Conservation (phyloP, 208 protist species). For the Paratrypanosoma confusum region DNA sequence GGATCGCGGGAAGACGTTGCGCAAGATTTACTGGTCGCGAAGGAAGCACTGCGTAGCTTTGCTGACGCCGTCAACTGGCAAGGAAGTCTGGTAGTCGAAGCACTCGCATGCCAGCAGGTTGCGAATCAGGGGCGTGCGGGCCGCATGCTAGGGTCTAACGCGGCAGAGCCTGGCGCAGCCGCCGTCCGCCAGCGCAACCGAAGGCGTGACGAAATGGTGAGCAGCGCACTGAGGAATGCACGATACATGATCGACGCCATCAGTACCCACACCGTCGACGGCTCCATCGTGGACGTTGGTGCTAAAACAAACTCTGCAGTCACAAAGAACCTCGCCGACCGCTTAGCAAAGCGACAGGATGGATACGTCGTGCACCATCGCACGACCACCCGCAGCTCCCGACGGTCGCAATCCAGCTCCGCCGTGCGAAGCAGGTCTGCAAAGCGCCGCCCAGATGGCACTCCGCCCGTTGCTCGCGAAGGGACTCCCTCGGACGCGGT, state of each 20-base stretch:
- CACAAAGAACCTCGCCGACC: constrained; percentile 49
- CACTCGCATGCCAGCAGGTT: constrained; percentile 8
- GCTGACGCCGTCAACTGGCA: constrained; percentile 15
- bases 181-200: constrained; percentile 18
- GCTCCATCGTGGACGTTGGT: constrained; percentile 14
- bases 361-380: constrained; percentile 28
- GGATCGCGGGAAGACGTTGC: constrained; percentile 7
- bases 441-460: too few relatives aligned
- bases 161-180: constrained; percentile 1
- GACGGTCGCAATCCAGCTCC: too few relatives aligned
- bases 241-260: constrained; percentile 72
- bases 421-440: too few relatives aligned
- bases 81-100: constrained; percentile 16
- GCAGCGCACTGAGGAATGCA: constrained; percentile 27
- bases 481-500: too few relatives aligned
- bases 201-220: constrained; percentile 49
- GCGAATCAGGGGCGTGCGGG: neutral
- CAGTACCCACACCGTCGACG: constrained; percentile 53
- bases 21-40: constrained; percentile 7
- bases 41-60: constrained; percentile 18
- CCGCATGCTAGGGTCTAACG: neutral
- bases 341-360: constrained; percentile 49
- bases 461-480: too few relatives aligned
- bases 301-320: constrained; percentile 43
- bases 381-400: constrained; percentile 7